These are phyloP conservation scores for Physcomitrellopsis africana DNA, from an alignment of 225 moss, liverwort and hornwort genomes.

Conservation along the genomic window DNA sequence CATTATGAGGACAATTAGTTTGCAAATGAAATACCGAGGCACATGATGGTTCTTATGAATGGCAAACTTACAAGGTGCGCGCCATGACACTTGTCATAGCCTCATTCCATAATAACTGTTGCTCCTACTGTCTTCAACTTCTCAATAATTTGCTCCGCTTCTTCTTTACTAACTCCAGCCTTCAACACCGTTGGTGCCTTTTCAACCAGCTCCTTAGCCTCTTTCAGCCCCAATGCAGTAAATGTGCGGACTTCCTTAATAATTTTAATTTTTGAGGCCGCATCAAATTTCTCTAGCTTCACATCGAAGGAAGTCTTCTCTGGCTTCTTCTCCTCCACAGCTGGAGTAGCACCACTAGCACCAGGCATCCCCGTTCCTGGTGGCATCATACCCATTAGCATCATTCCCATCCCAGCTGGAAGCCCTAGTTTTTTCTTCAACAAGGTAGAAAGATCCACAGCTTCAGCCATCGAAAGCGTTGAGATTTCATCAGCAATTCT, in stretches of 20 bases:
- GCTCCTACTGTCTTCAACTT: slow-evolving; percentile 94
- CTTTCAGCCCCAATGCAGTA: slow-evolving; percentile 92
- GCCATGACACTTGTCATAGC: slow-evolving; percentile 16
- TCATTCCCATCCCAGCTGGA: slow-evolving; percentile 79
- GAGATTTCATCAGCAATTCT: slow-evolving; percentile 92
- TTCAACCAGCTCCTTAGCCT: slow-evolving; percentile 98
- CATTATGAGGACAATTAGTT: background rate
- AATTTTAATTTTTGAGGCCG: slow-evolving; percentile 93
- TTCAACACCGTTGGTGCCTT: slow-evolving; percentile 89
- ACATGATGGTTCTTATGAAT: slow-evolving; percentile 37
- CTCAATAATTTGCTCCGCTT: slow-evolving; percentile 95
- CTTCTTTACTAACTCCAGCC: slow-evolving; percentile 93
- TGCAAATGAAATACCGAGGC: slow-evolving; percentile 35
- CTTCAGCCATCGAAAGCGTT: slow-evolving; percentile 86
- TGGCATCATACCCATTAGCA: slow-evolving; percentile 89
- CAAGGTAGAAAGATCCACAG: slow-evolving; percentile 86
- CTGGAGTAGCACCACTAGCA: slow-evolving; percentile 36
- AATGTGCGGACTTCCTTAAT: slow-evolving; percentile 99
- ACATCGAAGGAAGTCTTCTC: slow-evolving; percentile 98
- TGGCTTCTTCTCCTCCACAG: slow-evolving; percentile 77
- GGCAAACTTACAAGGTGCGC: slow-evolving; percentile 37
- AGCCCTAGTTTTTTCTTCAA: slow-evolving; percentile 94
- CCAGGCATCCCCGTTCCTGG: slow-evolving; percentile 72
- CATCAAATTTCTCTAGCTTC: slow-evolving; percentile 92
- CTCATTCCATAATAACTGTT: slow-evolving; percentile 90